phyloP scores from a whole-genome alignment of 768 basidiomycete species.

The Crepidotus variabilis region DNA sequence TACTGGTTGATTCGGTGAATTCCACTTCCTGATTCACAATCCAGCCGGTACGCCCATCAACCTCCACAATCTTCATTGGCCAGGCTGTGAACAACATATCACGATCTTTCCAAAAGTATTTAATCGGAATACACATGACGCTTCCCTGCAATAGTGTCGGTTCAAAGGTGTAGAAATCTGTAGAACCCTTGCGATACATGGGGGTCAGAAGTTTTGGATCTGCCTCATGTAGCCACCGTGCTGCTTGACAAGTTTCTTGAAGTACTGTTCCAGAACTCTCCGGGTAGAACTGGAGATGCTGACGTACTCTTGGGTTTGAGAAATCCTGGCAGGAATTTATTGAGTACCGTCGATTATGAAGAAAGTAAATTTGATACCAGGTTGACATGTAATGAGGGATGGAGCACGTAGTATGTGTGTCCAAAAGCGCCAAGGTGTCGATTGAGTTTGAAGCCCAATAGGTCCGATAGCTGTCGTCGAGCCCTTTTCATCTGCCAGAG shows the following conservation, averaged over 20 bases:
- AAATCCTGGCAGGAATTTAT: conserved; percentile 25
- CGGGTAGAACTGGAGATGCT: conserved; percentile 27
- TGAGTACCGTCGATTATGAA: background rate
- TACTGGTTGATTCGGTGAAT: background rate
- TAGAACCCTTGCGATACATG: conserved; percentile 16
- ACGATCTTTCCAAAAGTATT: background rate
- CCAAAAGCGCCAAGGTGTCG: conserved; percentile 27
- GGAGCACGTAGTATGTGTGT: conserved; percentile 28
- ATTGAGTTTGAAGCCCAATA: conserved; percentile 25
- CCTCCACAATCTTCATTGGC: background rate
- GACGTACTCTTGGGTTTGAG: conserved; percentile 30
- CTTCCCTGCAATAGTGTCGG: conserved; percentile 10
- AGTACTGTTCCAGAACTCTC: conserved; percentile 24
- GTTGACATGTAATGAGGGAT: conserved; percentile 23
- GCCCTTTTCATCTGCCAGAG: conserved; percentile 10
- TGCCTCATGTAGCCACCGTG: conserved; percentile 25
- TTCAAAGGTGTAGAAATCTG: conserved; percentile 27
- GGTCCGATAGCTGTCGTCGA: conserved; percentile 3
- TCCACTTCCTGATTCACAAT: background rate
- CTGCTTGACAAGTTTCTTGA: conserved; percentile 15
- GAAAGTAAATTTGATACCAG: conserved; percentile 20
- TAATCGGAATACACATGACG: background rate
- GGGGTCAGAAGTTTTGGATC: conserved; percentile 17
- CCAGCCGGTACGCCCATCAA: background rate
- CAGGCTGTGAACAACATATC: background rate